A percentile compares a stretch with the other conserved stretches of the same genome.
Evolutionary conservation across 202 grass and related monocot genomes (phyloP).

Genomic region (Tripidium arundinaceum): DNA sequence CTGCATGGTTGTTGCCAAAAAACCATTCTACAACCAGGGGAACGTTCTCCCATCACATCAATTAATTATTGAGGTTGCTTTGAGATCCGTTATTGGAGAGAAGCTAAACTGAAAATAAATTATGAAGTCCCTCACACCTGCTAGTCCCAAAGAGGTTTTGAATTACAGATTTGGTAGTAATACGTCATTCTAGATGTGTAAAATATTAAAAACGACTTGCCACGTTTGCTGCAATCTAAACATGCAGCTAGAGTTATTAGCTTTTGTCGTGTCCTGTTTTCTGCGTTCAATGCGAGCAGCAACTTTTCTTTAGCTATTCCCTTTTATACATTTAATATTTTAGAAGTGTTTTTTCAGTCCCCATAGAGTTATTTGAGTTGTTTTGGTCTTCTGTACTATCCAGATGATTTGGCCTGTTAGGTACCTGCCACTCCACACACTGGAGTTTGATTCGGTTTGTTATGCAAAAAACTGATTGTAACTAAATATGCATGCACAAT

Average conservation of each 20-base stretch:
- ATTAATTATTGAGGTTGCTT: not conserved
- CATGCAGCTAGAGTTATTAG: not conserved
- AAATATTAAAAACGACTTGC: not conserved
- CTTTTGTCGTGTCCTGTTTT: not conserved
- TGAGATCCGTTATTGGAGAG: not conserved
- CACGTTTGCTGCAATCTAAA: not conserved
- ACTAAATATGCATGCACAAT: not conserved
- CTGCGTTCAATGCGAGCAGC: not conserved
- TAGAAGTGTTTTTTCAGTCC: not conserved
- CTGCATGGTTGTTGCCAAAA: not conserved
- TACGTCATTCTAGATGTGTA: not conserved
- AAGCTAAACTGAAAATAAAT: not conserved
- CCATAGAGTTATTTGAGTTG: not conserved
- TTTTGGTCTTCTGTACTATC: slow-evolving; percentile 7
- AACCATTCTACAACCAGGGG: not conserved
- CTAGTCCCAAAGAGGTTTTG: not conserved
- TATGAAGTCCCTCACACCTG: not conserved
- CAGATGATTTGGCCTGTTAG: not conserved
- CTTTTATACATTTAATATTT: not conserved
- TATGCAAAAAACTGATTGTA: not conserved
- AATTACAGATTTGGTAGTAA: not conserved
- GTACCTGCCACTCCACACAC: not conserved
- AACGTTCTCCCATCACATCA: not conserved
- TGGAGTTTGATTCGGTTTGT: not conserved
- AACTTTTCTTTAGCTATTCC: not conserved